A percentile compares a stretch with the other conserved stretches of the same genome.
Conservation (phyloP, 495 filamentous ascomycete species). For the Bombardia bombarda region DNA sequence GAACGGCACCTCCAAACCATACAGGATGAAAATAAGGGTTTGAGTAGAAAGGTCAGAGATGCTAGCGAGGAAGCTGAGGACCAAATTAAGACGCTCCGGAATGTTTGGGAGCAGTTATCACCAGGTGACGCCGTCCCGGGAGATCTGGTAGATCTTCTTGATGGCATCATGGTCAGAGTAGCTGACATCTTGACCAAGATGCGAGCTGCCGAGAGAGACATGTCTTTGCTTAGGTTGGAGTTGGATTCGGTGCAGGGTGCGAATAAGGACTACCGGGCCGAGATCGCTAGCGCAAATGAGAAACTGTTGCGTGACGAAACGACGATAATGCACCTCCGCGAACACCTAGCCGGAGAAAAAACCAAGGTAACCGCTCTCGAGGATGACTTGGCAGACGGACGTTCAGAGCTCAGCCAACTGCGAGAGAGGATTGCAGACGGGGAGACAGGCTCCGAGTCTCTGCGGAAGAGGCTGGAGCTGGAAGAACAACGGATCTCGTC, state of each 20-base stretch:
- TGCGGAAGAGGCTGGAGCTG: constrained; percentile 62
- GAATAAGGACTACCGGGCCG: constrained; percentile 27
- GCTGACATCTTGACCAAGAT: constrained; percentile 43
- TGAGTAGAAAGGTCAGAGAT: constrained; percentile 43
- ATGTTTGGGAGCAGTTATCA: constrained; percentile 54
- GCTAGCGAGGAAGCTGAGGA: constrained; percentile 37
- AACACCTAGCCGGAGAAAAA: constrained; percentile 48
- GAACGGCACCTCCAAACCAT: constrained; percentile 45
- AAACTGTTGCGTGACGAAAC: constrained; percentile 40
- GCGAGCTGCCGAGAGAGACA: constrained; percentile 34
- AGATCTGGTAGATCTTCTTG: constrained; percentile 51
- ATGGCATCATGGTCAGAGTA: constrained; percentile 54
- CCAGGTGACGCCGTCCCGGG: constrained; percentile 46
- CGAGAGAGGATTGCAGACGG: constrained; percentile 64
- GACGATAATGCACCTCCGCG: constrained; percentile 32
- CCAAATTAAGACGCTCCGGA: constrained; percentile 50
- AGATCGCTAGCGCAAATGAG: constrained; percentile 37
- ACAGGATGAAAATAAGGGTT: constrained; percentile 41
- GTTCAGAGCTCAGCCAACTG: constrained; percentile 54
- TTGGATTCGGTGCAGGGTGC: constrained; percentile 31
- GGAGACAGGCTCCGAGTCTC: constrained; percentile 68
- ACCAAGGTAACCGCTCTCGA: constrained; percentile 50
- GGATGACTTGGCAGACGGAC: constrained; percentile 58
- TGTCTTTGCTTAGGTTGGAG: constrained; percentile 36
- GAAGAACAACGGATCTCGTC: constrained; percentile 56